phyloP scores from a whole-genome alignment of 148 eudicot species.

The Diospyros lotus region DNA sequence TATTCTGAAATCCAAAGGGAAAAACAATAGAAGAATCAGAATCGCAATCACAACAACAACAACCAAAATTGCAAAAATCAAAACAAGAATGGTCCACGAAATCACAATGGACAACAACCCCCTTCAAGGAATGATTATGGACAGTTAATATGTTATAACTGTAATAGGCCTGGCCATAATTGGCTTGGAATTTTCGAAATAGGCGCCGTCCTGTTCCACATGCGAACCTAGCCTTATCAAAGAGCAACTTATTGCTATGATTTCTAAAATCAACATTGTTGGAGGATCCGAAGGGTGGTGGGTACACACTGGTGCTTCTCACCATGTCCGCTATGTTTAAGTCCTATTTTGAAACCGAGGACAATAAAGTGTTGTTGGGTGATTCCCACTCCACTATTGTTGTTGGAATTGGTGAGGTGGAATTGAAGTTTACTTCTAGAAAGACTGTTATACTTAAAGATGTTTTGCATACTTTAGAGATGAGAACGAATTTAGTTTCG shows the following conservation, averaged over 20 bases:
- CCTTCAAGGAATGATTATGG: neutral
- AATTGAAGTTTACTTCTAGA: no score
- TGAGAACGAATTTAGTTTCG: slow-evolving; percentile 13
- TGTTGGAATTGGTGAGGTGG: slow-evolving; percentile 3
- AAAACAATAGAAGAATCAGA: neutral
- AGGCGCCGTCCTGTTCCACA: neutral
- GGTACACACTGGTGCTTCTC: slow-evolving; percentile 2
- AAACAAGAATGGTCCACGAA: no score
- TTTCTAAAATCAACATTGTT: slow-evolving; percentile 1
- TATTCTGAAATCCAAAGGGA: no score
- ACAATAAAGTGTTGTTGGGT: neutral
- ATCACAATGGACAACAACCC: no score
- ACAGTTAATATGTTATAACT: neutral
- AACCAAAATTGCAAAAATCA: no score
- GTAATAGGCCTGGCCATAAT: neutral
- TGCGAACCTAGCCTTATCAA: neutral
- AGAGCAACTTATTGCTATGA: neutral
- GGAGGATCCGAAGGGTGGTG: slow-evolving; percentile 1
- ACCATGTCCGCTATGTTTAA: slow-evolving; percentile 7
- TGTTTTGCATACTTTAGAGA: neutral
- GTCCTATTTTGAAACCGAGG: neutral
- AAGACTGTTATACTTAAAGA: neutral
- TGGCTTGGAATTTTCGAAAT: neutral
- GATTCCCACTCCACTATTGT: neutral
- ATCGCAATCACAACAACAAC: no score